Percentiles rank a stretch among this genome's conserved stretches.
Conservation (phyloP, 345 rosid species). For the Garcia nutans region DNA sequence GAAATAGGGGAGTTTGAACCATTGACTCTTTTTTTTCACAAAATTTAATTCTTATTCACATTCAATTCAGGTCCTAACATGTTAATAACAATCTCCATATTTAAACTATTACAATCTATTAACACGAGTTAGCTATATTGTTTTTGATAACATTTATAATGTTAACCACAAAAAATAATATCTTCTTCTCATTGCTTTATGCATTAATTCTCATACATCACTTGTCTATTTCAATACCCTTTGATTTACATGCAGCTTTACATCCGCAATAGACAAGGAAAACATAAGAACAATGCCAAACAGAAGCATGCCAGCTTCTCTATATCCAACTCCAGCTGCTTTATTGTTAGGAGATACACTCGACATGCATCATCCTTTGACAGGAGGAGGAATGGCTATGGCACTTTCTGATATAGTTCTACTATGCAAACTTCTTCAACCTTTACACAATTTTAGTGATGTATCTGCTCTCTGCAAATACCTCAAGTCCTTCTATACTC, state of each 20-base stretch:
- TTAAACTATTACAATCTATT: no score
- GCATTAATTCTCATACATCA: neutral
- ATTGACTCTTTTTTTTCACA: no score
- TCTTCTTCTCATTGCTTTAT: neutral
- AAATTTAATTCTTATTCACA: no score
- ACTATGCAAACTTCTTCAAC: conserved; percentile 45
- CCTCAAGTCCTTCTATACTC: conserved; percentile 50
- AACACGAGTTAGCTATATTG: no score
- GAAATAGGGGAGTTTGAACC: no score
- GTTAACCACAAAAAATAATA: neutral
- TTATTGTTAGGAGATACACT: conserved; percentile 44
- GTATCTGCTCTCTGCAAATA: conserved; percentile 43
- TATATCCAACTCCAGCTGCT: conserved; percentile 41
- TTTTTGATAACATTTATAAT: no score
- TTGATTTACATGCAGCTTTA: conserved; percentile 39
- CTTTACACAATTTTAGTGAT: conserved; percentile 40
- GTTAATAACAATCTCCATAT: no score
- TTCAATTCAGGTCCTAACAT: no score
- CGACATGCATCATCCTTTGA: conserved; percentile 64
- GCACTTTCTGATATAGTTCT: conserved; percentile 55
- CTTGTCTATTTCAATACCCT: conserved; percentile 32
- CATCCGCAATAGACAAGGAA: conserved; percentile 43
- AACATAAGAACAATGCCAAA: conserved; percentile 56
- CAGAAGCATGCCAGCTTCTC: conserved; percentile 61
- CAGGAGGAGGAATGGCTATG: conserved; percentile 71